Evolutionary conservation across 2,329 filamentous ascomycete genomes (phyloP).

Genomic region (Penicillium sp.): DNA sequence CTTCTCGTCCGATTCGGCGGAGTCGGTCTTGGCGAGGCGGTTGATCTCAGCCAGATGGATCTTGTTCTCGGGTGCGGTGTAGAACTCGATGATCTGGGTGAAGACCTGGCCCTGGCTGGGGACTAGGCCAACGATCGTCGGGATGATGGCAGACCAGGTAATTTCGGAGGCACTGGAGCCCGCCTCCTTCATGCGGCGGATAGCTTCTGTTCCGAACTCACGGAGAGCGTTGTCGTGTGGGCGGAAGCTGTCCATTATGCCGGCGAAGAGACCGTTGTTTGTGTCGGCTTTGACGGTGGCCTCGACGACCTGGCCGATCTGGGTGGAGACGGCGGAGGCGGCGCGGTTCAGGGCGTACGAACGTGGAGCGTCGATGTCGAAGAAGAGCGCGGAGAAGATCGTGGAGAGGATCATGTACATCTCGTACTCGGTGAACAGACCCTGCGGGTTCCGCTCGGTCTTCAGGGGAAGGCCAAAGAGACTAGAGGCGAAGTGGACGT

Average conservation of each 20-base stretch:
- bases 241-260: slow-evolving; percentile 47
- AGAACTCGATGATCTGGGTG: slow-evolving; percentile 70
- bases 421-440: slow-evolving; percentile 57
- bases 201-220: slow-evolving; percentile 63
- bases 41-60: slow-evolving; percentile 61
- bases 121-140: slow-evolving; percentile 64
- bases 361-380: slow-evolving; percentile 64
- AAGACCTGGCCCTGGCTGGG: slow-evolving; percentile 72
- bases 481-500: slow-evolving; percentile 55
- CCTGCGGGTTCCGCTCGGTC: slow-evolving; percentile 50
- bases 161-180: slow-evolving; percentile 65
- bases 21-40: slow-evolving; percentile 55
- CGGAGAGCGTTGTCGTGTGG: slow-evolving; percentile 57
- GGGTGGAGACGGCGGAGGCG: slow-evolving; percentile 55
- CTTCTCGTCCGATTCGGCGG: slow-evolving; percentile 58
- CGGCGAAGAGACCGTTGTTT: slow-evolving; percentile 55
- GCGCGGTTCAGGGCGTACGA: slow-evolving; percentile 63
- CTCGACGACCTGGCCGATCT: slow-evolving; percentile 63
- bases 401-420: slow-evolving; percentile 61
- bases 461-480: slow-evolving; percentile 57
- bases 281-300: slow-evolving; percentile 62
- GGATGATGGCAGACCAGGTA: slow-evolving; percentile 68
- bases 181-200: slow-evolving; percentile 62
- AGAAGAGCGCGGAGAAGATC: slow-evolving; percentile 65
- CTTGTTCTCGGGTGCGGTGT: slow-evolving; percentile 58